Percentiles rank a stretch among this genome's conserved stretches.
Evolutionary conservation across 768 basidiomycete species (phyloP).

Genomic region (Filobasidium floriforme): DNA sequence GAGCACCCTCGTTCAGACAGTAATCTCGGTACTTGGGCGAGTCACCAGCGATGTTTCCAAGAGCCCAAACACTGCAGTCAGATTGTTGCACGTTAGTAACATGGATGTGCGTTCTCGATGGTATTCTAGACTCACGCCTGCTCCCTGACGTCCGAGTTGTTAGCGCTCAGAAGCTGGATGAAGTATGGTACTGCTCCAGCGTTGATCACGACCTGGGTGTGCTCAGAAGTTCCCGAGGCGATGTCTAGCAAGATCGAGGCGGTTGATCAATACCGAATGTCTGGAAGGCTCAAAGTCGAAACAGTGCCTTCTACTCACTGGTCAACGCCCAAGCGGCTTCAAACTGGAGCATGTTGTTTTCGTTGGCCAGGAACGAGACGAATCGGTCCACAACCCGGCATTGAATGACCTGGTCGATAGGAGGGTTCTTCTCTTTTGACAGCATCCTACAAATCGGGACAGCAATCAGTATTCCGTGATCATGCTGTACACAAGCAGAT

Average conservation of each 20-base stretch:
- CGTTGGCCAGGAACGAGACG: slow-evolving; percentile 74
- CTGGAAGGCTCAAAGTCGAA: slow-evolving; percentile 1
- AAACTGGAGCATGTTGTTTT: slow-evolving; percentile 56
- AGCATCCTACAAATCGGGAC: slow-evolving; percentile 51
- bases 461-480: not conserved
- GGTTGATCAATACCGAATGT: not conserved
- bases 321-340: slow-evolving; percentile 98
- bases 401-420: slow-evolving; percentile 91
- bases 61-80: slow-evolving; percentile 73
- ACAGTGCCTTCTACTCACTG: slow-evolving; percentile 44
- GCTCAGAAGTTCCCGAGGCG: slow-evolving; percentile 94
- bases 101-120: no score
- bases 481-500: not conserved
- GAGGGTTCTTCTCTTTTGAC: slow-evolving; percentile 99
- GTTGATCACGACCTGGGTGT: slow-evolving; percentile 94
- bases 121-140: slow-evolving; percentile 56
- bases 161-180: slow-evolving; percentile 88
- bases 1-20: slow-evolving; percentile 84
- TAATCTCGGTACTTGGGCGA: slow-evolving; percentile 96
- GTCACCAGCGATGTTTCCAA: slow-evolving; percentile 98
- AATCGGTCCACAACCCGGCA: slow-evolving; percentile 96
- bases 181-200: slow-evolving; percentile 94
- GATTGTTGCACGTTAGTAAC: not conserved
- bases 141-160: slow-evolving; percentile 91
- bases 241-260: slow-evolving; percentile 52